Conservation (phyloP, 176 grass and related monocot species). For the Oryza officinalis region DNA sequence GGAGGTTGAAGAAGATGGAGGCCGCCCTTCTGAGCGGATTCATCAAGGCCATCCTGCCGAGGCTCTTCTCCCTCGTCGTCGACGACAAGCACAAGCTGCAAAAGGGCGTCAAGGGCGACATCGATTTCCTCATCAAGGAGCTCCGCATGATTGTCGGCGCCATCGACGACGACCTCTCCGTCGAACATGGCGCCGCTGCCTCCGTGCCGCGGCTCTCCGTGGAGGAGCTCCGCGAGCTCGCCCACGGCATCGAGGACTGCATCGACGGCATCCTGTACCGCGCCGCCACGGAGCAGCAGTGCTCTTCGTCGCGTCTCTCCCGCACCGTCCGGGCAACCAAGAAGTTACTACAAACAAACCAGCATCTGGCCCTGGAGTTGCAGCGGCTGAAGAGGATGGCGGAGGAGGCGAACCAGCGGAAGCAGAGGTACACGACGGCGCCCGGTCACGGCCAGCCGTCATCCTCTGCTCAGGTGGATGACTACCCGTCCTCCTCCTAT, state of each 20-base stretch:
- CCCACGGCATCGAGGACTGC: constrained; percentile 24
- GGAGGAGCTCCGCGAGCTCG: neutral
- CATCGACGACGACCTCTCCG: neutral
- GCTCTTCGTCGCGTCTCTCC: no score
- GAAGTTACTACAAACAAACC: neutral
- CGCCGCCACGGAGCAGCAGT: neutral
- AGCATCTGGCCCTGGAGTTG: neutral
- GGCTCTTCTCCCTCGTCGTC: neutral
- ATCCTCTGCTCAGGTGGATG: neutral
- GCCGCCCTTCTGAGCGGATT: neutral
- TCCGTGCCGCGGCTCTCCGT: neutral
- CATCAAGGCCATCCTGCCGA: constrained; percentile 10
- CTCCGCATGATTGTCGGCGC: neutral
- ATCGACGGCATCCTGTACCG: neutral
- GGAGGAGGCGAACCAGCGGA: neutral
- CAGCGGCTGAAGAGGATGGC: neutral
- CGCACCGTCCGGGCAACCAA: neutral
- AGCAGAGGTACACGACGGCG: neutral
- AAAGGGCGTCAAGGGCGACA: neutral
- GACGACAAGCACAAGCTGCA: neutral
- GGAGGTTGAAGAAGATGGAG: neutral
- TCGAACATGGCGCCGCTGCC: accelerated
- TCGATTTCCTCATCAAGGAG: neutral
- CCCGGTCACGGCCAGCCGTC: neutral
- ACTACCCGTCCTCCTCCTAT: neutral